phyloP scores from a whole-genome alignment of 2,329 filamentous ascomycete species.

The Leptodontidium sp. region DNA sequence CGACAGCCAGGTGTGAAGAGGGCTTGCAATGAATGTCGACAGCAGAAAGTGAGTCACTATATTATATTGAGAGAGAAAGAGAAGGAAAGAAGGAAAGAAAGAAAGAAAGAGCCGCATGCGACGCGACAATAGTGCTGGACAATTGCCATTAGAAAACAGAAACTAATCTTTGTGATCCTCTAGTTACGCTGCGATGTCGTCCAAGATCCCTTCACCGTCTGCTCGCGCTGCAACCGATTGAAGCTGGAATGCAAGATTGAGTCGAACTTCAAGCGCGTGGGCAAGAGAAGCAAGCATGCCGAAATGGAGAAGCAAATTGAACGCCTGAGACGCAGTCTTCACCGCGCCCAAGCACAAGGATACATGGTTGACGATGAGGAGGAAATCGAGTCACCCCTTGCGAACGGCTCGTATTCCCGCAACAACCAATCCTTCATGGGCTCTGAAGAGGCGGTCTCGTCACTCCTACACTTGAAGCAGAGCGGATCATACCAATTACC shows the following conservation, averaged over 20 bases:
- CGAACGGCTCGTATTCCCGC: constrained; percentile 65
- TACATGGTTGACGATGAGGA: constrained; percentile 63
- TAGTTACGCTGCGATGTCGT: constrained; percentile 85
- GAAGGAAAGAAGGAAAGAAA: not conserved
- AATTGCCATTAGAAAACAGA: constrained; percentile 8
- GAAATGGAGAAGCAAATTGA: constrained; percentile 89
- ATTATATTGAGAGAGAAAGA: constrained; percentile 11
- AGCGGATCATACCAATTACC: constrained; percentile 59
- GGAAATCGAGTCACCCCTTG: constrained; percentile 64
- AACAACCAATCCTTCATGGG: constrained; percentile 70
- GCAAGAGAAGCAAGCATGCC: constrained; percentile 83
- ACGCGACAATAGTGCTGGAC: constrained; percentile 22
- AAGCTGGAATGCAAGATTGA: constrained; percentile 87
- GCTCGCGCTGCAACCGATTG: constrained; percentile 79
- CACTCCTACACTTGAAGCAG: constrained; percentile 70
- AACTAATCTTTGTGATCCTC: constrained; percentile 31
- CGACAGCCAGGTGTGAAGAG: constrained; percentile 76
- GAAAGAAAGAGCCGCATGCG: constrained; percentile 20
- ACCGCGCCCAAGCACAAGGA: constrained; percentile 66
- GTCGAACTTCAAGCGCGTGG: constrained; percentile 85
- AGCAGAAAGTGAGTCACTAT: constrained; percentile 76
- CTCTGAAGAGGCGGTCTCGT: constrained; percentile 73
- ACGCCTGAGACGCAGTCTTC: constrained; percentile 67
- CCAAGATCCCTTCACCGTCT: constrained; percentile 80
- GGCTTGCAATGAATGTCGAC: constrained; percentile 84